A percentile compares a stretch with the other conserved stretches of the same genome.
phyloP scores from a whole-genome alignment of 140 eudicot genomes.

The Stevia rebaudiana region DNA sequence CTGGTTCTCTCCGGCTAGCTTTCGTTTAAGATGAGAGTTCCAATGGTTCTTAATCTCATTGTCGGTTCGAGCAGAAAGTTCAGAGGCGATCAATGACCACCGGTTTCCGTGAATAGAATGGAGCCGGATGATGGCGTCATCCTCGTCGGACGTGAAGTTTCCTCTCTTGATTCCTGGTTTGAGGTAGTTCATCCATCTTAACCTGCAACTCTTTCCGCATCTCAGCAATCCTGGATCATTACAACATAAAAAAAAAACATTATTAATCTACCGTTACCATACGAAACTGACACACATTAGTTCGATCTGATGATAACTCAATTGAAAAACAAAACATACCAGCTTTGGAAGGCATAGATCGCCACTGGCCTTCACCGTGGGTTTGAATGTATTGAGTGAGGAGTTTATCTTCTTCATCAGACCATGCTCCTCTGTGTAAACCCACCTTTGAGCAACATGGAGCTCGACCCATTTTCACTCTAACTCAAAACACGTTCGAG shows the following conservation, averaged over 20 bases:
- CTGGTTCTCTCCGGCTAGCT: not conserved
- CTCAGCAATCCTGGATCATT: slow-evolving; percentile 36
- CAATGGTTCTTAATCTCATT: slow-evolving; percentile 5
- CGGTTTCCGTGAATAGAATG: not conserved
- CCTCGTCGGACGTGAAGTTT: slow-evolving; percentile 28
- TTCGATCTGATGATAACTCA: too few relatives aligned
- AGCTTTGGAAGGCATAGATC: slow-evolving; percentile 2
- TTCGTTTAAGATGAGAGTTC: slow-evolving; percentile 4
- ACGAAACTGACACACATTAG: too few relatives aligned
- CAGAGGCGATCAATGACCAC: not conserved
- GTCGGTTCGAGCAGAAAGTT: not conserved
- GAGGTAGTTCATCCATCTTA: slow-evolving; percentile 38
- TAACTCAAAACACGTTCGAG: too few relatives aligned
- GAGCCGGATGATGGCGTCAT: slow-evolving; percentile 24
- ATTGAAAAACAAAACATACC: too few relatives aligned
- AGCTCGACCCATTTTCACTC: slow-evolving; percentile 3
- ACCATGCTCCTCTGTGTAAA: not conserved
- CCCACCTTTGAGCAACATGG: slow-evolving; percentile 3
- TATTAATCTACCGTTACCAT: too few relatives aligned
- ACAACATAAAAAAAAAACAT: too few relatives aligned
- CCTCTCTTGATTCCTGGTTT: slow-evolving; percentile 31
- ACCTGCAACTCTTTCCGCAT: slow-evolving; percentile 40
- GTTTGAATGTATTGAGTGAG: not conserved
- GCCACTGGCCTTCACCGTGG: slow-evolving; percentile 7
- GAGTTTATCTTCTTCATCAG: not conserved